phyloP scores from a whole-genome alignment of 306 rosid genomes.

The Acacia acuminata region DNA sequence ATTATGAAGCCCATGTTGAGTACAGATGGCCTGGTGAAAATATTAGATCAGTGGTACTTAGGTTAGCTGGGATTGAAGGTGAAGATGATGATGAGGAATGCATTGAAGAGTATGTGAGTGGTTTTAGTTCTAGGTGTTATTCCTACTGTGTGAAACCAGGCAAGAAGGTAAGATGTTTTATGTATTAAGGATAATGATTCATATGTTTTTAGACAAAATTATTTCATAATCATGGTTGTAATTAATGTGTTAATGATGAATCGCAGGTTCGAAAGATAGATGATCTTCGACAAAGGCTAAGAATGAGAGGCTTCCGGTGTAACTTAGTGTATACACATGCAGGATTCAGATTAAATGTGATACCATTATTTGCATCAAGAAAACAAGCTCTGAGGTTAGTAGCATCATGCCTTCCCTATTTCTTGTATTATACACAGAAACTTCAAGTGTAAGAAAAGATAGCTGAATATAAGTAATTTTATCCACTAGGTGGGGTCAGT shows the following conservation, averaged over 20 bases:
- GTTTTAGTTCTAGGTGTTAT: slow-evolving; percentile 62
- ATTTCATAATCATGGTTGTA: slow-evolving; percentile 1
- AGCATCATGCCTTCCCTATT: not conserved
- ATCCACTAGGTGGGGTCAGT: too few relatives aligned
- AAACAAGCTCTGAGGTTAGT: slow-evolving; percentile 73
- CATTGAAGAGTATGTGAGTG: slow-evolving; percentile 48
- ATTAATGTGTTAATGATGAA: not conserved
- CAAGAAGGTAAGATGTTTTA: slow-evolving; percentile 46
- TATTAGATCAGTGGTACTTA: slow-evolving; percentile 58
- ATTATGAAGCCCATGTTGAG: slow-evolving; percentile 71
- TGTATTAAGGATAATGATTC: slow-evolving; percentile 1
- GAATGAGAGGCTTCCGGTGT: slow-evolving; percentile 90
- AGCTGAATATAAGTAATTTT: not conserved
- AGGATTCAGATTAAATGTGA: slow-evolving; percentile 64
- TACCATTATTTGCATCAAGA: slow-evolving; percentile 78
- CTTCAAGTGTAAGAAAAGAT: not conserved
- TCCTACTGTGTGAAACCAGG: slow-evolving; percentile 56
- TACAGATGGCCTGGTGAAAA: slow-evolving; percentile 80
- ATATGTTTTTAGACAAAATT: not conserved
- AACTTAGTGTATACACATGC: slow-evolving; percentile 64
- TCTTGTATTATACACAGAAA: not conserved
- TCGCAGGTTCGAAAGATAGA: slow-evolving; percentile 52
- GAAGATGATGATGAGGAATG: slow-evolving; percentile 43
- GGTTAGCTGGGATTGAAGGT: slow-evolving; percentile 63
- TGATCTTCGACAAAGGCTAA: slow-evolving; percentile 63